phyloP scores from a whole-genome alignment of 306 rosid genomes.

The Cicer pinnatifidum region DNA sequence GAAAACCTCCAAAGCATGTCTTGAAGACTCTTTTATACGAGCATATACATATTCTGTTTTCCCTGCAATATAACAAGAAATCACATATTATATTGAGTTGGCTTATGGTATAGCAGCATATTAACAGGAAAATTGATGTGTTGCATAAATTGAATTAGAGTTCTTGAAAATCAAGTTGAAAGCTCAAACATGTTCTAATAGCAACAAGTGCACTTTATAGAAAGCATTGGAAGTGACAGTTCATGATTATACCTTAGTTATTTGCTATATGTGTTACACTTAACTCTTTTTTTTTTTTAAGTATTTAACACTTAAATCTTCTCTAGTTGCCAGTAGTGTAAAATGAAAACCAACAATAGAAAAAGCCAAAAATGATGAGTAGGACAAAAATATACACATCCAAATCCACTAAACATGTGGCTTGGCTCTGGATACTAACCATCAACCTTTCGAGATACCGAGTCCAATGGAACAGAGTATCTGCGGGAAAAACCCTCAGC shows the following conservation, averaged over 20 bases:
- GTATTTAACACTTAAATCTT: background rate
- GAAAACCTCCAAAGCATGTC: conserved; percentile 78
- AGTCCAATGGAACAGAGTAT: conserved; percentile 73
- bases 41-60: conserved; percentile 92
- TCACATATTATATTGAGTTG: conserved; percentile 12
- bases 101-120: conserved; percentile 10
- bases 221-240: conserved; percentile 16
- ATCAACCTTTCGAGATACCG: conserved; percentile 67
- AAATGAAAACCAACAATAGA: conserved; percentile 10
- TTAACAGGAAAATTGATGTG: conserved; percentile 18
- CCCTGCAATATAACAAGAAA: conserved; percentile 64
- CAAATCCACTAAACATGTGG: conserved; percentile 20
- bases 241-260: conserved; percentile 2
- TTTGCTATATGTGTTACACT: background rate
- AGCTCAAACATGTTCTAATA: conserved; percentile 5
- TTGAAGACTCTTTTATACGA: conserved; percentile 68
- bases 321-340: conserved; percentile 3
- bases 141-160: conserved; percentile 28
- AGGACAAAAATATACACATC: conserved; percentile 22
- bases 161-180: conserved; percentile 36
- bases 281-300: background rate
- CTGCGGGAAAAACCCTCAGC: conserved; percentile 83
- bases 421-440: conserved; percentile 62
- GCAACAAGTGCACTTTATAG: background rate
- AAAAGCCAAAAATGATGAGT: conserved; percentile 8